Percentiles rank a stretch among this genome's conserved stretches.
These are phyloP conservation scores for Sicyos baderoa DNA, from an alignment of 306 rosid species.

Conservation along the genomic window DNA sequence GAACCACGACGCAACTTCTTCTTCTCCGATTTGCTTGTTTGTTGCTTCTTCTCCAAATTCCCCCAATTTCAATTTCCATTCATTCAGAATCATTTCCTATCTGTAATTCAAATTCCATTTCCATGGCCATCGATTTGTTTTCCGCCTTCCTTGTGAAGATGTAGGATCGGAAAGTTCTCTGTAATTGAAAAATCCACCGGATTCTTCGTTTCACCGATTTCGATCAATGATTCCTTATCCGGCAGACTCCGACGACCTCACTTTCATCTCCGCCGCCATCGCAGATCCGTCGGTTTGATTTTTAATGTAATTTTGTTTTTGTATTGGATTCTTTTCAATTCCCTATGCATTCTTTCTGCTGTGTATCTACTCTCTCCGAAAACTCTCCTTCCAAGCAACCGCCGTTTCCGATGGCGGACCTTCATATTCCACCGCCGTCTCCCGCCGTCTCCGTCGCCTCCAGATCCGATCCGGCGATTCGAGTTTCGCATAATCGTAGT, in stretches of 20 bases:
- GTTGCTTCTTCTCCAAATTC: not conserved
- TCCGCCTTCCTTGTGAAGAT: not conserved
- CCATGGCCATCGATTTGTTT: not conserved
- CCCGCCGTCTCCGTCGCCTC: conserved; percentile 24
- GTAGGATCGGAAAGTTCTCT: too few species aligned
- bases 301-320: not conserved
- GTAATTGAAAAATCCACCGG: too few species aligned
- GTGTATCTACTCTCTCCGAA: conserved; percentile 66
- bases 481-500: conserved; percentile 23
- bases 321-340: not conserved
- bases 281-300: conserved; percentile 18
- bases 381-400: conserved; percentile 51
- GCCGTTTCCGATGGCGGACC: conserved; percentile 35
- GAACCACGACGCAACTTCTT: not conserved
- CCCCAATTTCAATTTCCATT: not conserved
- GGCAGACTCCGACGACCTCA: not conserved
- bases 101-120: conserved; percentile 4
- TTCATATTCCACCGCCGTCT: conserved; percentile 39
- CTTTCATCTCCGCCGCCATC: conserved; percentile 16
- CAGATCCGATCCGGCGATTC: conserved; percentile 58
- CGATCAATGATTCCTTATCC: conserved; percentile 25
- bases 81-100: not conserved
- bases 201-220: not conserved
- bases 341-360: conserved; percentile 85
- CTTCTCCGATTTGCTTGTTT: not conserved